Evolutionary conservation across 2,329 filamentous ascomycete species (phyloP), one percentile per base, ranked within the genome.

Genomic region (Colletotrichum graminicola): DNA sequence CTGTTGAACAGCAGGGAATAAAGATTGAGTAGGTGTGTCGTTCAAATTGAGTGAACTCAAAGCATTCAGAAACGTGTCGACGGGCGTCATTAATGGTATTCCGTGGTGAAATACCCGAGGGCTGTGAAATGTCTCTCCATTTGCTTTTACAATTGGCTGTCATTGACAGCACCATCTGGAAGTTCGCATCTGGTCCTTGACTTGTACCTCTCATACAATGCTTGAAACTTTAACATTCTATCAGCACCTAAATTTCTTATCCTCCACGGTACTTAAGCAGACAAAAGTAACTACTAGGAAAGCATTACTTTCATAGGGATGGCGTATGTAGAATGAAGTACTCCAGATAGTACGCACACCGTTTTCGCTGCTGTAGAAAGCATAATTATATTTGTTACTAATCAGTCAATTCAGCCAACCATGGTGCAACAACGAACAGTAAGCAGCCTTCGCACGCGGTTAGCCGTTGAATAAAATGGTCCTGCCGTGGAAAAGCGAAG

Each of bases 91-190:
- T 4, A 81, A 75, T 82, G 77, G 21, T 81, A 84, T 0, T 80
- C 82, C 1, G 78, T 82, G 57, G 89, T 87, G 0, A 83, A 80
- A 72, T 90, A 91, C 76, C 80, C 85, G 62, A 47, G 10, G 1
- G 10, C 8, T 47, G 8, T 12, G 21, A 5, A 47, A 23, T 10
- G 21, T 47, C 45, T 47, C 45, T 47, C 21, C 3, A 23, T 23
- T 12, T 5, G 21, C 11, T 47, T 47, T 12, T 5, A 12, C 10
- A 12, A 47, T 5, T 47, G 10, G 3, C 3, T 32, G 8, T 3
- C 14, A 32, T 18, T 21, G 26, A 29, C 5, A 16, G 8, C 26
- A 32, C 6, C 2, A 8, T 51, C 14, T 32, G 14, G 26, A 52
- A 26, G 1, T 29, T 29, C 5, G 2, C 1, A 29, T 32, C 16